A percentile compares a stretch with the other conserved stretches of the same genome.
Evolutionary conservation across 345 rosid genomes (phyloP).

Genomic region (Melaleuca quinquenervia): DNA sequence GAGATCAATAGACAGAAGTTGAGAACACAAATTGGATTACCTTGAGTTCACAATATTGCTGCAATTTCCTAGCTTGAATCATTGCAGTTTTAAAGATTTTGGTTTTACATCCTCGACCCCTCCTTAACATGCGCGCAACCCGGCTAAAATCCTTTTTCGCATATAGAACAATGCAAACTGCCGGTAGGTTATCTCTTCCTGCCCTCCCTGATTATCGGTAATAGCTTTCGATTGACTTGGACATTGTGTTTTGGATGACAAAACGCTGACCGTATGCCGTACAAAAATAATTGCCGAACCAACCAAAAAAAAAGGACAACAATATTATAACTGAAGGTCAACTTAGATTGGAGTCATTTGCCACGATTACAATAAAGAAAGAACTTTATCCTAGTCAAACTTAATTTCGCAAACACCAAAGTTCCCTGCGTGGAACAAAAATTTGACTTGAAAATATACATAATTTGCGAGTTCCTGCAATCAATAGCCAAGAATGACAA

Average conservation of each 20-base stretch:
- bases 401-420: not conserved
- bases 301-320: not conserved
- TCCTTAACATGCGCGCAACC: constrained; percentile 80
- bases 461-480: not conserved
- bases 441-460: not conserved
- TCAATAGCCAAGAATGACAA: not conserved
- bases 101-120: constrained; percentile 55
- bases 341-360: not conserved
- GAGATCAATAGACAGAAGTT: not conserved
- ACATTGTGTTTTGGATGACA: constrained; percentile 82
- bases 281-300: not conserved
- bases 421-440: not conserved
- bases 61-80: constrained; percentile 90
- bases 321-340: not conserved
- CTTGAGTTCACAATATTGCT: constrained; percentile 79
- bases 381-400: not conserved
- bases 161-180: constrained; percentile 63
- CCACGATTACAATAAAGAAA: not conserved
- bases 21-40: constrained; percentile 13
- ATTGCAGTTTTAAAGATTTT: constrained; percentile 65
- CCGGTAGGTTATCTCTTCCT: constrained; percentile 68
- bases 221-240: constrained; percentile 83
- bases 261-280: constrained; percentile 52
- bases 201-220: constrained; percentile 95
- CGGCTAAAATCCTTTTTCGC: constrained; percentile 92